phyloP scores from a whole-genome alignment of 1,284 basidiomycete genomes.

The Pascua guehoae region DNA sequence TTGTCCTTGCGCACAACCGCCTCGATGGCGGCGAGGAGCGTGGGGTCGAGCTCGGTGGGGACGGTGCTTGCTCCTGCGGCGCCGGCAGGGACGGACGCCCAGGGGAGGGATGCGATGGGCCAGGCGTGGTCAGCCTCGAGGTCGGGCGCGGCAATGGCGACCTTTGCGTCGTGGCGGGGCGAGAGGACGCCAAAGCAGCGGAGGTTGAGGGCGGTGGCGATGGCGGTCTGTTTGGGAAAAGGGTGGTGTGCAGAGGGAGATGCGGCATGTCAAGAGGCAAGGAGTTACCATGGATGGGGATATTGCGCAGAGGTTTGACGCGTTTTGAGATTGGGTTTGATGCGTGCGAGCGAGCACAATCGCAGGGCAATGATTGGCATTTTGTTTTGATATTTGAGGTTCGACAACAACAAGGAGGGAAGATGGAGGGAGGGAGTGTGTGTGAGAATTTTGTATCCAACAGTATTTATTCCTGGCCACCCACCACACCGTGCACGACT shows the following conservation, averaged over 20 bases:
- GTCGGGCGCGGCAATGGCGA: constrained; percentile 78
- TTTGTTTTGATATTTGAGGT: constrained; percentile 1
- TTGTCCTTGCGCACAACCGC: constrained; percentile 34
- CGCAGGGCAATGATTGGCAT: neutral
- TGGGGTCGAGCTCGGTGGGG: constrained; percentile 64
- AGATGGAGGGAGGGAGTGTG: constrained; percentile 1
- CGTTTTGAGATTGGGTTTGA: neutral
- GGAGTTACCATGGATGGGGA: neutral
- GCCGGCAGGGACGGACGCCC: constrained; percentile 64
- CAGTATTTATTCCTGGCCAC: constrained; percentile 41
- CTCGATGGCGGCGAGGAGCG: constrained; percentile 65
- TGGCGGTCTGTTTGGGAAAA: constrained; percentile 65
- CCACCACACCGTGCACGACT: constrained; percentile 92
- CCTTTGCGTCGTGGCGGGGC: constrained; percentile 66
- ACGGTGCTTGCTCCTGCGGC: constrained; percentile 53
- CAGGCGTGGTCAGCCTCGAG: constrained; percentile 78
- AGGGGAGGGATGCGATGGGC: constrained; percentile 77
- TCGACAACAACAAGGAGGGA: constrained; percentile 5
- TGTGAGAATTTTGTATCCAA: constrained; percentile 9
- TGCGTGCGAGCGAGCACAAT: too few relatives aligned
- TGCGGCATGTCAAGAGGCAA: neutral
- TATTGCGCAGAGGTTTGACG: neutral
- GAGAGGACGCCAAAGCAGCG: constrained; percentile 86
- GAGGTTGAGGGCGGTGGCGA: constrained; percentile 91
- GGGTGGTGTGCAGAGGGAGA: neutral